phyloP scores from a whole-genome alignment of 306 rosid species.

The Malus asiatica region DNA sequence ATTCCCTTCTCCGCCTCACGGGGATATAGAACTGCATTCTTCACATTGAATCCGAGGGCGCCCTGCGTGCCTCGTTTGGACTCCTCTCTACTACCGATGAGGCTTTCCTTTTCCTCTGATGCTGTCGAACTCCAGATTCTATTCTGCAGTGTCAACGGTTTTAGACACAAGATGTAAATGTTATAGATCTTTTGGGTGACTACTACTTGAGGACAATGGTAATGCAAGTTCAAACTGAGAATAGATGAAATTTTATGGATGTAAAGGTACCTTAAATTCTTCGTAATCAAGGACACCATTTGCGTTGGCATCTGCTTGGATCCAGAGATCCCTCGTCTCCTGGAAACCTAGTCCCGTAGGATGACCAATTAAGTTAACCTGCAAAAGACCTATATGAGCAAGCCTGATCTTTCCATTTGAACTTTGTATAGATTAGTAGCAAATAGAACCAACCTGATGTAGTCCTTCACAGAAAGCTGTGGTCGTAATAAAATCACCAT shows the following conservation, averaged over 20 bases:
- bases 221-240: neutral
- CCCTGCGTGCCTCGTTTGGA: slow-evolving; percentile 17
- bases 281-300: slow-evolving; percentile 62
- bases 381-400: slow-evolving; percentile 15
- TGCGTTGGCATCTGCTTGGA: slow-evolving; percentile 69
- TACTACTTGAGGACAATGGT: neutral
- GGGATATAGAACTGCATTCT: slow-evolving; percentile 60
- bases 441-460: slow-evolving; percentile 45
- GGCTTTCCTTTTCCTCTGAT: slow-evolving; percentile 36
- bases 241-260: neutral
- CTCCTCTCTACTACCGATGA: slow-evolving; percentile 20
- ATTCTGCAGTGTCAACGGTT: slow-evolving; percentile 37
- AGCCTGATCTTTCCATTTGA: slow-evolving; percentile 8
- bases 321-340: slow-evolving; percentile 77
- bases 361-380: slow-evolving; percentile 61
- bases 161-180: neutral
- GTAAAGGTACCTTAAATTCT: slow-evolving; percentile 66
- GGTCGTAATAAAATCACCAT: slow-evolving; percentile 51
- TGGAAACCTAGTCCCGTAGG: slow-evolving; percentile 69
- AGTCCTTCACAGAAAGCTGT: slow-evolving; percentile 65
- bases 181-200: neutral
- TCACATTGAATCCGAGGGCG: slow-evolving; percentile 63
- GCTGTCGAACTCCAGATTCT: slow-evolving; percentile 58
- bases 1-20: slow-evolving; percentile 70
- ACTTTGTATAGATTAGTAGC: neutral